Base-by-base conservation (phyloP, 495 filamentous ascomycete genomes). In the Neurospora sp. region DNA sequence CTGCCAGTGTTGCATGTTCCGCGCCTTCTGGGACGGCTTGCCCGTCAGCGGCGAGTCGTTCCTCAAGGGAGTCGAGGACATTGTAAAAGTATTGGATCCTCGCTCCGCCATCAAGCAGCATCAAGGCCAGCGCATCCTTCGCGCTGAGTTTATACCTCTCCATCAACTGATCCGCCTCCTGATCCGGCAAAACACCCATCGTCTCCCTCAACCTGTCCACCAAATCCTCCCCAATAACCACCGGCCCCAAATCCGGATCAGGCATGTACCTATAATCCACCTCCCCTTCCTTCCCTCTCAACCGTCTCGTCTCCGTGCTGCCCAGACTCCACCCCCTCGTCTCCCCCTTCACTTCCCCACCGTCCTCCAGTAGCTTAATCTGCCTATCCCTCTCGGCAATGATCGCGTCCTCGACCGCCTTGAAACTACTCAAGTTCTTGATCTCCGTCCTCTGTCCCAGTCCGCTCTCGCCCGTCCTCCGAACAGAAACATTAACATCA, bases 191-290 rank as follows among this genome's bases (percentile, higher is more conserved):
- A 12, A 83, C 79, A 0, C 93, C 93, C 53, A 96, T 82, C 0
- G 81, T 88, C 5, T 81, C 74, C 9, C 77, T 80, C 11, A 98
- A 20, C 22, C 20, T 22, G 1, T 6, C 0, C 48, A 97, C 81
- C 6, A 98, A 83, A 61, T 92, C 90, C 48, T 87, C 75, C 14
- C 89, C 90, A 74, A 99, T 90, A 5, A 93, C 77, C 11, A 99
- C 84, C 0, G 96, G 93, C 0, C 87, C 87, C 11, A 99, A 83
- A 80, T 99, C 96, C 3, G 96, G 93, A 79, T 99, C 96, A 1
- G 96, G 96, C 96, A 99, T 98, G 80, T 98, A 99, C 61, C 96
- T 86, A 78, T 99, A 99, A 76, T 99, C 96, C 3, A 98, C 93
- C 77, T 97, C 94, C 48, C 96, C 96, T 78, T 99, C 96, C 81